Conservation (phyloP, 768 basidiomycete genomes). For the Boletus tomentosulus region DNA sequence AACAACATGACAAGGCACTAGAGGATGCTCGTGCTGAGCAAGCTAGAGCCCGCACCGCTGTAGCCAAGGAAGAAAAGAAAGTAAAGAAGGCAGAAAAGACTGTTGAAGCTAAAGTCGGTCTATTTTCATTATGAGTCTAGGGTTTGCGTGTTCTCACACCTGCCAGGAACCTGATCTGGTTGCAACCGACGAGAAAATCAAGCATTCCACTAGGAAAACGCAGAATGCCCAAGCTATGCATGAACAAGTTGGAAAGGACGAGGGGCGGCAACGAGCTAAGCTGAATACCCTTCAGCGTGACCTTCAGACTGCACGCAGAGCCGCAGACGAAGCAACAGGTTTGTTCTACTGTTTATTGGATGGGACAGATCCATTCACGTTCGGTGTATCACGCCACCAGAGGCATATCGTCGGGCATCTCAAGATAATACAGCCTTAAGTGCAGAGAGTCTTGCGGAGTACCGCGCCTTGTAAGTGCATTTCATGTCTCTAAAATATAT, state of each 20-base stretch:
- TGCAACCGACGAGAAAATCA: conserved; percentile 80
- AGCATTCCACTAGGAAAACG: conserved; percentile 76
- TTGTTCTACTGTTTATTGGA: conserved; percentile 11
- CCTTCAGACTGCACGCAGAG: conserved; percentile 56
- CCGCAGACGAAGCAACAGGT: conserved; percentile 82
- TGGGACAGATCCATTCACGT: neutral
- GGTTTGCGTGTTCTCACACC: neutral
- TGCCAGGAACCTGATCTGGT: conserved; percentile 79
- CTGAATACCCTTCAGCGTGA: conserved; percentile 60
- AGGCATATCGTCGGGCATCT: conserved; percentile 69
- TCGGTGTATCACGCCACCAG: conserved; percentile 35
- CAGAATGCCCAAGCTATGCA: conserved; percentile 61
- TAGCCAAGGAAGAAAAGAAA: conserved; percentile 80
- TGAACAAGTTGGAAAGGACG: conserved; percentile 63
- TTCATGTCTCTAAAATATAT: neutral
- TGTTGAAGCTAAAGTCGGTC: conserved; percentile 71
- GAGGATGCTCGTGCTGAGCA: conserved; percentile 75
- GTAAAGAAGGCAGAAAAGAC: conserved; percentile 91
- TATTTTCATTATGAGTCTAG: neutral
- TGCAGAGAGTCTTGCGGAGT: conserved; percentile 84
- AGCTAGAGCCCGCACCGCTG: conserved; percentile 66
- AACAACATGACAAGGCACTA: conserved; percentile 63
- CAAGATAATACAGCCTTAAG: conserved; percentile 74
- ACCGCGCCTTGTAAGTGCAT: conserved; percentile 35
- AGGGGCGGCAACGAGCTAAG: conserved; percentile 46